Percentiles rank a stretch among this genome's conserved stretches.
Conservation (phyloP, 2,329 filamentous ascomycete genomes). For the Fusarium sp. region DNA sequence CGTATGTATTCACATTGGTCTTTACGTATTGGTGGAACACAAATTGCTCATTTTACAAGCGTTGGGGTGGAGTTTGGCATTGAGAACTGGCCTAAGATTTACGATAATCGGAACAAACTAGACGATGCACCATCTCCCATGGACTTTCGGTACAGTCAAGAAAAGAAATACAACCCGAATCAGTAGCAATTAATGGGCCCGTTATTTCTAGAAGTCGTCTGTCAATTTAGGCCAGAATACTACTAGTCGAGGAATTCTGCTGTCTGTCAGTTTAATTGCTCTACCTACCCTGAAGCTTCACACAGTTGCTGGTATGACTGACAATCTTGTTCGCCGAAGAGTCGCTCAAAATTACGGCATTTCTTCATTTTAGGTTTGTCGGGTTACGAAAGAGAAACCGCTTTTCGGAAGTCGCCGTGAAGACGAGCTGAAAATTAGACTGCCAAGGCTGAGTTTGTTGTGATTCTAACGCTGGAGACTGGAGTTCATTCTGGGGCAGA, state of each 20-base stretch:
- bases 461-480: neutral
- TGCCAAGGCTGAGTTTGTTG: neutral
- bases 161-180: neutral
- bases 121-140: no score
- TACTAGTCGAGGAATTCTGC: no score
- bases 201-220: neutral
- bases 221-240: no score
- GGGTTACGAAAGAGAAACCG: neutral
- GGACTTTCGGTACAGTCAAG: fast-evolving
- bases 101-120: fast-evolving
- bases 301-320: neutral
- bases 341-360: neutral
- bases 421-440: neutral
- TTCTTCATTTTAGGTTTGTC: neutral
- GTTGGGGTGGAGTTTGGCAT: neutral
- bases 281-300: neutral
- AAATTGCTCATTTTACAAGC: fast-evolving
- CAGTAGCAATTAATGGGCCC: fast-evolving
- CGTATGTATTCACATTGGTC: neutral
- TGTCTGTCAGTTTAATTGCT: neutral
- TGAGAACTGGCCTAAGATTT: fast-evolving
- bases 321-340: neutral
- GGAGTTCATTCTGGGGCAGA: neutral
- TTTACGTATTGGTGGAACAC: neutral
- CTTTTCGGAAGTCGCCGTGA: neutral